Evolutionary conservation across 1,139 yeast species (phyloP), one percentile per base, ranked within the genome.

Genomic region (Pichia sp.): DNA sequence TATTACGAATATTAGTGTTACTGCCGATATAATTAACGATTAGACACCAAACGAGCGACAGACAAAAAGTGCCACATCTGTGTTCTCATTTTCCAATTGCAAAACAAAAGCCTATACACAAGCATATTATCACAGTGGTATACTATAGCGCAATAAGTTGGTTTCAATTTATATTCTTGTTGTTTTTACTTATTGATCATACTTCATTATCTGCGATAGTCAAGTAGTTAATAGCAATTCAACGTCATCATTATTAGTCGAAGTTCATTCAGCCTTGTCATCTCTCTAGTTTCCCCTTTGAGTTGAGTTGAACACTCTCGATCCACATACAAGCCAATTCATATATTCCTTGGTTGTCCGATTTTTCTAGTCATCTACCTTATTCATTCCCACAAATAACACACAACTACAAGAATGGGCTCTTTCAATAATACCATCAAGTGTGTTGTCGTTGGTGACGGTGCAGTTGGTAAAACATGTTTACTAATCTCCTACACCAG

Each of bases 391-490:
- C 8, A 43, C n/a, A 31, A 19, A 43, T 8, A 42, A 42, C 31
- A 16, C 29, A 42, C 15, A 42, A 7, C 29, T 42, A 23, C 29
- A 23, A 15, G 15, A 19, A 59, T 57, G 60, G 61, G 60, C 42
- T 54, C 61, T 26, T 59, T 56, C 29, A 61, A 61, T 43, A 61
- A 62, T 53, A 87, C 96, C 60, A 86, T 90, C 74, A 90, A 90
- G 75, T 90, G 97, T 80, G 97, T 90, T 66, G 97, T 90, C 63
- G 96, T 90, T 56, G 97, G 97, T 61, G 97, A 90, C 76, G 97
- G 97, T 86, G 97, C 96, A 63, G 97, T 90, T 62, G 97, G 97
- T 65, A 90, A 82, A 79, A 89, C 96, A 19, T 89, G 96, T 75
- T 81, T 90, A 61, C 79, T 92, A 64, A 93, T 92, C 68, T 90